Base-by-base conservation (phyloP, 352 stramenopile genomes). In the Bremia lactucae region DNA sequence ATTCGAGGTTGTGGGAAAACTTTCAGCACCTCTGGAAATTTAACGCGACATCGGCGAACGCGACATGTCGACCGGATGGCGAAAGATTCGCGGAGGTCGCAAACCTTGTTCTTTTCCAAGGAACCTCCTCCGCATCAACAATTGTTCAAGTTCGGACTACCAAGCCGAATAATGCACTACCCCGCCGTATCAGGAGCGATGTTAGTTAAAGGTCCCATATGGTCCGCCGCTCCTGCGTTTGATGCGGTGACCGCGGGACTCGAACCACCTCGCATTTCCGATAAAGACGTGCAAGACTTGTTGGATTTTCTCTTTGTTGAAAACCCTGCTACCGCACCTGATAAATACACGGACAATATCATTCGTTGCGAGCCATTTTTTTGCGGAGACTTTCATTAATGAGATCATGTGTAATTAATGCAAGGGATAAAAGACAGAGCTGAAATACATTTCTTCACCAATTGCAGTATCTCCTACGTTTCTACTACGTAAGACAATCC, bases 1-100 rank as follows among this genome's bases (percentile, higher is more conserved):
- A 56, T 68, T 42, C 58, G 64, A 16, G 62, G 60, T 7, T 83
- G 71, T 35, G 60, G 62, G 4, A 78, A 80, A 44, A 76, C 65
- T n/a, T 83, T 83, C 26, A 80, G 68, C 36, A 83, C 71, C 11
- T 58, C 65, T 0, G 71, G 71, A 1, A 83, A 83, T 25, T 47
- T 83, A 36, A 83, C 71, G 0, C 63, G 71, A 14, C 71, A 83
- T 36, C 68, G 74, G 15, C 72, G 72, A 10, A 72, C 66, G 18
- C 67, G 80, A 46, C 69, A 82, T 47, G 61, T 54, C 2, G 51
- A 44, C 0, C 46, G 49, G 1, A 54, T 53, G n/a, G n/a, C n/a
- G n/a, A n/a, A n/a, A n/a, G n/a, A n/a, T n/a, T n/a, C n/a, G n/a
- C n/a, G n/a, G n/a, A n/a, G n/a, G n/a, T n/a, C n/a, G n/a, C n/a